phyloP scores from a whole-genome alignment of 352 stramenopile genomes.

The Phytopythium delawarense region DNA sequence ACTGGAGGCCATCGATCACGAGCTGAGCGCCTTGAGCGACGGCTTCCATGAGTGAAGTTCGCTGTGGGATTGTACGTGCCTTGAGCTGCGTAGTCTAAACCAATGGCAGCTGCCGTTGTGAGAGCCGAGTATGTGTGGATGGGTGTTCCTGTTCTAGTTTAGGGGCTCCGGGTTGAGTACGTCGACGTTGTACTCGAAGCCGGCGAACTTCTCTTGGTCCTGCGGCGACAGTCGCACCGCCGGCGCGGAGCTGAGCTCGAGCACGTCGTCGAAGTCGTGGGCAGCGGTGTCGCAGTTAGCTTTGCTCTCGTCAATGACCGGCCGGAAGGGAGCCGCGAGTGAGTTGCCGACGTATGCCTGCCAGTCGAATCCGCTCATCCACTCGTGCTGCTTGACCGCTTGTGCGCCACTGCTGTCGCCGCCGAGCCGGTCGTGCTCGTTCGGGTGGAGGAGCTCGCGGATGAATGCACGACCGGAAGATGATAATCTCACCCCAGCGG shows the following conservation, averaged over 20 bases:
- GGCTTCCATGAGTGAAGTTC: background rate
- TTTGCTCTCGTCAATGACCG: constrained; percentile 52
- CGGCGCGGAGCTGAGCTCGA: constrained; percentile 32
- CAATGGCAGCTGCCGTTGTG: background rate
- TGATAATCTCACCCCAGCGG: constrained; percentile 19
- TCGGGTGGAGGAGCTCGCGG: constrained; percentile 42
- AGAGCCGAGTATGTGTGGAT: background rate
- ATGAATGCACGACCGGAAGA: constrained; percentile 37
- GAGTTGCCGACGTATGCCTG: constrained; percentile 29
- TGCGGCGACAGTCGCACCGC: constrained; percentile 27
- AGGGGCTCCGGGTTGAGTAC: constrained; percentile 15
- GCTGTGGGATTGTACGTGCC: background rate
- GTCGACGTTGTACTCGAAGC: constrained; percentile 62
- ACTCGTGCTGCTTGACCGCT: constrained; percentile 54
- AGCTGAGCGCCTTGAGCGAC: constrained; percentile 14
- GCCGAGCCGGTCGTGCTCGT: constrained; percentile 40
- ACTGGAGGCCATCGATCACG: constrained; percentile 49
- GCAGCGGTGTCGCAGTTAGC: constrained; percentile 59
- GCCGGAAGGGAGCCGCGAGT: constrained; percentile 37
- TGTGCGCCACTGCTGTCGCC: constrained; percentile 13
- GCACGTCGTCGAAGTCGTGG: constrained; percentile 63
- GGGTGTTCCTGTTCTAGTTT: constrained; percentile 6
- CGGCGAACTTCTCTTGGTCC: constrained; percentile 45
- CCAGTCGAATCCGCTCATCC: constrained; percentile 57
- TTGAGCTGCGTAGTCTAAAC: background rate